Evolutionary conservation across 192 early-diverging fungal genomes (phyloP).

Genomic region (Bifiguratus adelaidae): DNA sequence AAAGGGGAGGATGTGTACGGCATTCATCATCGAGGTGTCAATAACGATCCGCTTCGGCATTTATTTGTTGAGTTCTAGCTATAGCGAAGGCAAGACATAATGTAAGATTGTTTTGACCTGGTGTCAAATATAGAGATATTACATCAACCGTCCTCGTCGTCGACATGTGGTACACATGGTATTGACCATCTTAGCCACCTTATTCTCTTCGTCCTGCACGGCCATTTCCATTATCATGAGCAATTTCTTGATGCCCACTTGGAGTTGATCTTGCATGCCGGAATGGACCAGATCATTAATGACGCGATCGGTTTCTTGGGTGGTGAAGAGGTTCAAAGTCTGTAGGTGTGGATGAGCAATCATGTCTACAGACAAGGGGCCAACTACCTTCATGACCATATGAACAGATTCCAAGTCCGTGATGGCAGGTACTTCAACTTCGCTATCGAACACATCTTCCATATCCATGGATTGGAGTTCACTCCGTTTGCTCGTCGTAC

Average conservation of each 20-base stretch:
- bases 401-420: conserved; percentile 59
- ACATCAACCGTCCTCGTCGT: too few relatives aligned
- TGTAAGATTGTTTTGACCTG: too few relatives aligned
- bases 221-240: conserved; percentile 89
- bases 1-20: too few relatives aligned
- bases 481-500: conserved; percentile 72
- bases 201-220: conserved; percentile 71
- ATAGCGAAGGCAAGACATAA: too few relatives aligned
- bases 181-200: conserved; percentile 66
- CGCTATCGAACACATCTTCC: conserved; percentile 72
- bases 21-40: too few relatives aligned
- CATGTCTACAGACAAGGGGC: neutral
- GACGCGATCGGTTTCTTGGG: conserved; percentile 46
- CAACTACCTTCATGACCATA: conserved; percentile 46
- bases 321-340: conserved; percentile 56
- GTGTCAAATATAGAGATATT: too few relatives aligned
- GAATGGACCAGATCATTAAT: conserved; percentile 38
- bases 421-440: conserved; percentile 74
- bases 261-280: conserved; percentile 45
- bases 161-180: conserved; percentile 18
- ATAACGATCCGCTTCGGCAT: too few relatives aligned
- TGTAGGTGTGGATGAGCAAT: conserved; percentile 1
- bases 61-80: too few relatives aligned
- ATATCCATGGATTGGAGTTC: conserved; percentile 85
- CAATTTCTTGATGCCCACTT: conserved; percentile 87